These are phyloP conservation scores for Henckelia pumila DNA, from an alignment of 257 asterid species.

Conservation along the genomic window DNA sequence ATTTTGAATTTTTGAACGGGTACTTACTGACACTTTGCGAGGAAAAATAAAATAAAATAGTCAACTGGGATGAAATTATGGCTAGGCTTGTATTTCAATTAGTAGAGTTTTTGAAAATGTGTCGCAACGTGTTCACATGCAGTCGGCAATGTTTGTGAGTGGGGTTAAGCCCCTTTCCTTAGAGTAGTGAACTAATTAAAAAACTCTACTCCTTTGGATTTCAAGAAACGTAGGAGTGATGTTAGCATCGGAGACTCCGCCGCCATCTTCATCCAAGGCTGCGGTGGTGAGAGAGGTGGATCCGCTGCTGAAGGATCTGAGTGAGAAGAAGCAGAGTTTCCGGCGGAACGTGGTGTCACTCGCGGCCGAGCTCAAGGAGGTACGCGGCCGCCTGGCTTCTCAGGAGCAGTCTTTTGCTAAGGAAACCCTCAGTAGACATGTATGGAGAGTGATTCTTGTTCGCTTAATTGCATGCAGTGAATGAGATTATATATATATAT, in stretches of 20 bases:
- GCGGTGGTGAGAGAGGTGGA: slow-evolving; percentile 45
- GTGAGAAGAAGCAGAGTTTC: slow-evolving; percentile 78
- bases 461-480: not conserved
- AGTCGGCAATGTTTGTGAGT: slow-evolving; percentile 30
- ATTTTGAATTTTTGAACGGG: too few species aligned
- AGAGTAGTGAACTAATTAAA: not conserved
- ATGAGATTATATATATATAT: not conserved
- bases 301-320: slow-evolving; percentile 84
- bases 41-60: too few species aligned
- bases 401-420: slow-evolving; percentile 54
- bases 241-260: slow-evolving; percentile 37
- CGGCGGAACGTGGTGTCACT: slow-evolving; percentile 81
- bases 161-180: slow-evolving; percentile 36
- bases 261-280: slow-evolving; percentile 25
- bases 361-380: slow-evolving; percentile 85
- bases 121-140: slow-evolving; percentile 45
- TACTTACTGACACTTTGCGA: too few species aligned
- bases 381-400: slow-evolving; percentile 61
- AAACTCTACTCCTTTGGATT: slow-evolving; percentile 3
- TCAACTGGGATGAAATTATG: too few species aligned
- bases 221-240: slow-evolving; percentile 21
- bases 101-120: too few species aligned
- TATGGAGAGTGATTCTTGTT: slow-evolving; percentile 12
- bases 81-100: too few species aligned
- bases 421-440: slow-evolving; percentile 70